Base-by-base conservation (phyloP, 306 rosid species). In the Cicer yamashitae region DNA sequence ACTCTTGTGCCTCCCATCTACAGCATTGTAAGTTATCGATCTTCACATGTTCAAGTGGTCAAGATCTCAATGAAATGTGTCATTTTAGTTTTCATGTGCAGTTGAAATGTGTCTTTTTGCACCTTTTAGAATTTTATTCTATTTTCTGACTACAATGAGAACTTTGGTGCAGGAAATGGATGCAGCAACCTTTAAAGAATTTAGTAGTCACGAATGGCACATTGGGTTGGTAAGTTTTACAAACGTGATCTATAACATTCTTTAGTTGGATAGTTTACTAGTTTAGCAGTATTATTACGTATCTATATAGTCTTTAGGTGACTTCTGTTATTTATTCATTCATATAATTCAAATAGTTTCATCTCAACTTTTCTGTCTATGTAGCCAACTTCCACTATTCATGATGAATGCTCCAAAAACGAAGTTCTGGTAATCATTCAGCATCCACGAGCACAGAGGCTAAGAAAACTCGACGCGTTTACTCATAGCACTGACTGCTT, bases 131-230 rank as follows among this genome's bases (percentile, higher is more conserved):
- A 58, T 3, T 41, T 25, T 66, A 46, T 34, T 54, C 40, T 77
- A 40, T 50, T 43, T 73, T 54, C 58, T 82, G 37, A 78, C 70
- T 14, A 62, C 40, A 61, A 61, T 63, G 17, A 75, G 43, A 47
- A 48, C 75, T 50, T 67, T 59, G 67, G 71, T 85, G 74, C 91
- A 94, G 99, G 92, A 94, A 83, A 86, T 92, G 96, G 96, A 94
- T 83, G 96, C 96, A 58, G 87, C 90, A 14, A 89, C 96, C 20
- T 94, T 92, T 78, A 94, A 83, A 84, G 93, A 90, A 77, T 87
- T 94, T 39, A 84, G 89, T 8, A 71, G 85, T 41, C 89, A 82
- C 52, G 90, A 86, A 80, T 92, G 99, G 96, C 93, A 94, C 83
- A 90, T 94, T 68, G 97, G 97, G 39, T 89, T 94, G 92, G 97